Base-by-base conservation (phyloP, 1,139 yeast species). In the Zhuliangozyma parablackwelliae region DNA sequence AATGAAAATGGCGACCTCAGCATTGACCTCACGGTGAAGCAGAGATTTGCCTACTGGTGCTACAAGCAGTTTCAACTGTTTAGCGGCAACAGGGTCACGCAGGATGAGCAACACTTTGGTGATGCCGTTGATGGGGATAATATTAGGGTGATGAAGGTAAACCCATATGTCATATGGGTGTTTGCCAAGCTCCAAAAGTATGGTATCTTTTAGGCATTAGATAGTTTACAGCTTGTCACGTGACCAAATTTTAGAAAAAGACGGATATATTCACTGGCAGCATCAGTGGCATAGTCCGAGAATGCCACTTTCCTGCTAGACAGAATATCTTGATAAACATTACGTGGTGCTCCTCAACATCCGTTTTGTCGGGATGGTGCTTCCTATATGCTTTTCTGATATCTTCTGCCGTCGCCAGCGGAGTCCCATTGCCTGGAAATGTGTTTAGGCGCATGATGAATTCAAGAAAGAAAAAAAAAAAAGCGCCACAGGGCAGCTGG, bases 321-420 rank as follows among this genome's bases (percentile, higher is more conserved):
- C n/a, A n/a, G n/a, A n/a, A n/a, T n/a, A 76, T 57, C 38, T 55
- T 51, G 33, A 74, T 63, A 52, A 76, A 76, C 38, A 54, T 48
- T 35, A 70, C 75, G 46, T 73, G 79, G 33, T 72, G 71, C 2
- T 56, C 56, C 28, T 54, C 55, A 37, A 65, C 59, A 16, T 63
- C 54, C n/a, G 78, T 68, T 51, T 75, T 77, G 50, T 76, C 82
- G 0, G 82, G 82, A 43, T 77, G 82, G 44, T 66, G 72, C 45
- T 68, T 69, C 42, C 75, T 60, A 50, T 61, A 77, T 10, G 76
- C 67, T 43, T 59, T 65, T 47, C 70, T 71, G 40, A 76, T 67
- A 25, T 75, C 80, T 3, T 61, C 68, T 10, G 51, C 48, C 3
- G 67, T 42, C 10, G 75, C 72, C 3, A 49, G 39, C 10, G 49